phyloP scores from a whole-genome alignment of 345 rosid species.

The Pistacia atlantica region DNA sequence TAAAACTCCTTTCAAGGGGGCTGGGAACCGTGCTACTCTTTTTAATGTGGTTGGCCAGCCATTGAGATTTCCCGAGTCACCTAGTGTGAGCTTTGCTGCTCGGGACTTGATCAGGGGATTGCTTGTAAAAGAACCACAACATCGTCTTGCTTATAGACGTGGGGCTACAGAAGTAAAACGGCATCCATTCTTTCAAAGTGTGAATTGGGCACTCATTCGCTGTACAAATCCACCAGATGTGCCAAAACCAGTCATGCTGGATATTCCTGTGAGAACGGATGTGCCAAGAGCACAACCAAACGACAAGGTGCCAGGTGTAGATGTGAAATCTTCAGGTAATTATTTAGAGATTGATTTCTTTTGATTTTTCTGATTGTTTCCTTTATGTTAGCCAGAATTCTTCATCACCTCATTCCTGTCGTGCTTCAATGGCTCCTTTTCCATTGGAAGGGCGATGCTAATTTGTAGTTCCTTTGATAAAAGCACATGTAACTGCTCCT shows the following conservation, averaged over 20 bases:
- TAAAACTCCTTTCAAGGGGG: conserved; percentile 77
- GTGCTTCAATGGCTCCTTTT: conserved; percentile 27
- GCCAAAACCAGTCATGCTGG: conserved; percentile 41
- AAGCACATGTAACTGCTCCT: conserved; percentile 18
- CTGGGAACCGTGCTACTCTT: conserved; percentile 65
- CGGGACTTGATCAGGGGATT: conserved; percentile 76
- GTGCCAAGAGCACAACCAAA: conserved; percentile 30
- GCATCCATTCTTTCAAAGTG: conserved; percentile 78
- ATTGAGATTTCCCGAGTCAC: conserved; percentile 69
- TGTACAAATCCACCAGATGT: conserved; percentile 78
- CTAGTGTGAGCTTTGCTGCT: conserved; percentile 74
- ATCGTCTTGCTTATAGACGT: conserved; percentile 69
- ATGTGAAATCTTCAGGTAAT: conserved; percentile 59
- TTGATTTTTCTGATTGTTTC: conserved; percentile 36
- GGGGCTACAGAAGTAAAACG: conserved; percentile 87
- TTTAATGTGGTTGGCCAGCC: conserved; percentile 80
- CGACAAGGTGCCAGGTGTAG: conserved; percentile 25
- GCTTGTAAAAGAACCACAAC: conserved; percentile 83
- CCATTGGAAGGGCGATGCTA: conserved; percentile 21
- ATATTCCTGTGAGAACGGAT: conserved; percentile 27
- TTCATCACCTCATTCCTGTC: conserved; percentile 13
- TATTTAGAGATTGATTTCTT: conserved; percentile 82
- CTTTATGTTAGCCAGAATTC: conserved; percentile 4
- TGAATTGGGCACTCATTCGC: conserved; percentile 87
- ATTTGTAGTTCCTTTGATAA: conserved; percentile 18